These are phyloP conservation scores for Daedaleopsis sinensis DNA, from an alignment of 768 basidiomycete species.

Conservation along the genomic window DNA sequence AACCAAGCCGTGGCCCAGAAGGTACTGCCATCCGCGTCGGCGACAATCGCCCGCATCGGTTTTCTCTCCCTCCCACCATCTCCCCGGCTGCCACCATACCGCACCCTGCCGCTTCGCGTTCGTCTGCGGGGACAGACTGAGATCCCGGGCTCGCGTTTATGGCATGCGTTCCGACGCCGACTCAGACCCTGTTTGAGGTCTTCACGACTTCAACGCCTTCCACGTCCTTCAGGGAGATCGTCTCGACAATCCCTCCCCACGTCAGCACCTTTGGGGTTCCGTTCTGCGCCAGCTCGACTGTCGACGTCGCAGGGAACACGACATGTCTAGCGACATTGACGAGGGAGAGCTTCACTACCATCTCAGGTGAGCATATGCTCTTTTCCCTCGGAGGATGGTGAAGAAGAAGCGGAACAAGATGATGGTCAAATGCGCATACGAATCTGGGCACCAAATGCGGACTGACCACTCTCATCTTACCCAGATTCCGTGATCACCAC, in stretches of 20 bases:
- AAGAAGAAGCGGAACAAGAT: not conserved
- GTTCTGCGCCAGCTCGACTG: constrained; percentile 37
- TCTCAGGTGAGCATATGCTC: constrained; percentile 36
- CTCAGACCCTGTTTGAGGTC: constrained; percentile 44
- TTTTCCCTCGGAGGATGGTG: not conserved
- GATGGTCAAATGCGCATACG: not conserved
- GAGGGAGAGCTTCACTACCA: constrained; percentile 33
- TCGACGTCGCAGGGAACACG: constrained; percentile 26
- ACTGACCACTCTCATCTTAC: constrained; percentile 2
- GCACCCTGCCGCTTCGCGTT: not conserved
- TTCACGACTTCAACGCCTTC: constrained; percentile 38
- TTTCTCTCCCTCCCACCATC: constrained; percentile 8
- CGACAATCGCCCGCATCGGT: not conserved
- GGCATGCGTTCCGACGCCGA: constrained; percentile 47
- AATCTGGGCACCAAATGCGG: not conserved
- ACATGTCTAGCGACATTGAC: constrained; percentile 32
- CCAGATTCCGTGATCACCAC: constrained; percentile 31
- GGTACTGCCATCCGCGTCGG: constrained; percentile 3
- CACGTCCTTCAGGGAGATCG: constrained; percentile 41
- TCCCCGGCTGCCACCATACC: not conserved
- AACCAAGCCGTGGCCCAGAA: not conserved
- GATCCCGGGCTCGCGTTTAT: constrained; percentile 19
- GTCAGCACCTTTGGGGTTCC: constrained; percentile 37
- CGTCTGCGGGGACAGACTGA: not conserved
- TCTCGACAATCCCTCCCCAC: constrained; percentile 34